phyloP scores from a whole-genome alignment of 208 protist genomes.

The Novymonas esmeraldas region DNA sequence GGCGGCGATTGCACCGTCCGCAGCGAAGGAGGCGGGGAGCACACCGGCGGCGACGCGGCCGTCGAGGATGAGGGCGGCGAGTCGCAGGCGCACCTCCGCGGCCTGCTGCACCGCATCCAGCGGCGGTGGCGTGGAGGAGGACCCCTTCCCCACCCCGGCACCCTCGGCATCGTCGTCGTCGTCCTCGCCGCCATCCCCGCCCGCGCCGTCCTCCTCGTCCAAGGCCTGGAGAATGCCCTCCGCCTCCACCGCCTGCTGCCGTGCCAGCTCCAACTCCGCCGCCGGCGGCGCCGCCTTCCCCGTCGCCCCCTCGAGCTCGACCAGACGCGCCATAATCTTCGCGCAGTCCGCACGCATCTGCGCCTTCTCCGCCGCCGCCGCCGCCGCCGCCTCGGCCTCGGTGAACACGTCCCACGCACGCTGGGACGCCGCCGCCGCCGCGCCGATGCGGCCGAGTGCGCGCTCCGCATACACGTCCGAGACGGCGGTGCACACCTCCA shows the following conservation, averaged over 20 bases:
- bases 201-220: slow-evolving; percentile 21
- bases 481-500: slow-evolving; percentile 55
- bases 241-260: slow-evolving; percentile 38
- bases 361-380: slow-evolving; percentile 30
- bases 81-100: slow-evolving; percentile 17
- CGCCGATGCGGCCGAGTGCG: neutral
- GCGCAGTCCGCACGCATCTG: slow-evolving; percentile 38
- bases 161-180: slow-evolving; percentile 8
- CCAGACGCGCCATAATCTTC: slow-evolving; percentile 31
- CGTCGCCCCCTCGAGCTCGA: slow-evolving; percentile 33
- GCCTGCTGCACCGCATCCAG: neutral
- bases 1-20: neutral
- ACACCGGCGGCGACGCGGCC: slow-evolving; percentile 20
- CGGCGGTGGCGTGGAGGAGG: neutral
- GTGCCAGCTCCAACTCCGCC: slow-evolving; percentile 44
- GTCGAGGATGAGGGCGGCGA: slow-evolving; percentile 26
- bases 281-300: slow-evolving; percentile 26
- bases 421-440: slow-evolving; percentile 8
- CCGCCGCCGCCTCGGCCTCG: slow-evolving; percentile 15
- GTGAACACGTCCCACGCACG: slow-evolving; percentile 13
- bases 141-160: neutral
- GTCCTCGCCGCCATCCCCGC: slow-evolving; percentile 2
- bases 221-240: slow-evolving; percentile 43
- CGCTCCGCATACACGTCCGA: slow-evolving; percentile 45
- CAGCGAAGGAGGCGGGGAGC: neutral